Percentiles rank a stretch among this genome's conserved stretches.
phyloP scores from a whole-genome alignment of 2,329 filamentous ascomycete species.

The Aureobasidium sp. region DNA sequence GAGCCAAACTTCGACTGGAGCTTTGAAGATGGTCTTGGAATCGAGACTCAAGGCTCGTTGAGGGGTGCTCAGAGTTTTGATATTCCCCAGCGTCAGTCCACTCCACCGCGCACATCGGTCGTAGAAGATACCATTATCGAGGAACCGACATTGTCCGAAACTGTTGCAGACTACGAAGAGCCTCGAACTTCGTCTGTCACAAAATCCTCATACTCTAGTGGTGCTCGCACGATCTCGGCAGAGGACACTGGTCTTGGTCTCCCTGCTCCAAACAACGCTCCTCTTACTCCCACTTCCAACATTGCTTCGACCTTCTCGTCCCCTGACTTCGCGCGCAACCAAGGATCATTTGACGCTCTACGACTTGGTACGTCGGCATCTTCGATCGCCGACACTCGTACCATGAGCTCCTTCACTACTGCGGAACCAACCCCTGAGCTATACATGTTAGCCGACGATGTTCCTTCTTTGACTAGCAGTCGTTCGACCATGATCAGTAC shows the following conservation, averaged over 20 bases:
- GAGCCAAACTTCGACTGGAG: slow-evolving; percentile 28
- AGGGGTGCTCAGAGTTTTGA: neutral
- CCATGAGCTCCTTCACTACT: slow-evolving; percentile 60
- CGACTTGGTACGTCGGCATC: slow-evolving; percentile 68
- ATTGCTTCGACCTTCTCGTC: slow-evolving; percentile 52
- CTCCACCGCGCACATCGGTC: slow-evolving; percentile 8
- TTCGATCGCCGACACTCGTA: slow-evolving; percentile 61
- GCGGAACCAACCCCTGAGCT: slow-evolving; percentile 65
- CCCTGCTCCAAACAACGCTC: slow-evolving; percentile 32
- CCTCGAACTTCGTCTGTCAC: slow-evolving; percentile 40
- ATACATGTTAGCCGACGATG: slow-evolving; percentile 62
- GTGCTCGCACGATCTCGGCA: slow-evolving; percentile 27
- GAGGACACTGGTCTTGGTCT: slow-evolving; percentile 28
- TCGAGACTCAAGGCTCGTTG: slow-evolving; percentile 14
- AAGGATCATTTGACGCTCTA: slow-evolving; percentile 58
- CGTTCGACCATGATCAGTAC: slow-evolving; percentile 66
- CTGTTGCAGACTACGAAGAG: slow-evolving; percentile 40
- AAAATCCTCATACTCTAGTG: slow-evolving; percentile 42
- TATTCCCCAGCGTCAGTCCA: neutral
- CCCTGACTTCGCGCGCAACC: slow-evolving; percentile 53
- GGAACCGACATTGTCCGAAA: slow-evolving; percentile 31
- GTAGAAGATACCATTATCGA: slow-evolving; percentile 27
- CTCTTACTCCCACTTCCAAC: slow-evolving; percentile 57
- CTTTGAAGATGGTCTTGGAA: slow-evolving; percentile 32
- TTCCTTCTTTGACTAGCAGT: slow-evolving; percentile 66